Conservation (phyloP, 805 yeast species). For the Saturnispora zaruensis region DNA sequence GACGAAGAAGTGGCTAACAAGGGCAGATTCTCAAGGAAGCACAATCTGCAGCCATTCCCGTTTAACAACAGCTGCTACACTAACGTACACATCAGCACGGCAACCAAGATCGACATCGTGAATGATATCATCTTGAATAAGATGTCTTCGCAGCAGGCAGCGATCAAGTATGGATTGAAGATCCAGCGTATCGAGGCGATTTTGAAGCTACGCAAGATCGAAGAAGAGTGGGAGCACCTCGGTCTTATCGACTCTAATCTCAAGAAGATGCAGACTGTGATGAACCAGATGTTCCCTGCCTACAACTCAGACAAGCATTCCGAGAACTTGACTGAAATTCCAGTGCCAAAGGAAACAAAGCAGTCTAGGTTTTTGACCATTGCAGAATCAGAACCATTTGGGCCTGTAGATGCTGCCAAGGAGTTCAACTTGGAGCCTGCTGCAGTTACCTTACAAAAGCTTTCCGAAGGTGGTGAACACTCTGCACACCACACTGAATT, state of each 20-base stretch:
- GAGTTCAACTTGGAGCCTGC: slow-evolving; percentile 85
- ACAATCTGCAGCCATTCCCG: slow-evolving; percentile 71
- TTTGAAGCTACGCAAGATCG: slow-evolving; percentile 55
- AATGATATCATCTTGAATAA: slow-evolving; percentile 41
- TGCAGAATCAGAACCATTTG: slow-evolving; percentile 92
- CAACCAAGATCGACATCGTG: slow-evolving; percentile 52
- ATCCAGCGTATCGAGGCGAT: slow-evolving; percentile 88
- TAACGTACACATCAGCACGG: slow-evolving; percentile 48
- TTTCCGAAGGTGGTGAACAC: slow-evolving; percentile 52
- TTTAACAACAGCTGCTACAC: slow-evolving; percentile 62
- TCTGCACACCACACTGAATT: slow-evolving; percentile 29
- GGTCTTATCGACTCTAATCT: slow-evolving; percentile 51
- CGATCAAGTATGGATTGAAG: slow-evolving; percentile 70
- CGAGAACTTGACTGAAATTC: slow-evolving; percentile 90
- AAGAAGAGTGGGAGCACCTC: slow-evolving; percentile 48
- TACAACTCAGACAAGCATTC: slow-evolving; percentile 40
- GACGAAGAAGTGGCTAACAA: slow-evolving; percentile 12
- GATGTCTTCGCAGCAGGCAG: slow-evolving; percentile 59
- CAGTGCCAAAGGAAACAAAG: slow-evolving; percentile 74
- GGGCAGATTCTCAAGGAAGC: slow-evolving; percentile 16
- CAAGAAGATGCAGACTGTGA: slow-evolving; percentile 45
- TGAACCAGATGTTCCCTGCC: slow-evolving; percentile 79
- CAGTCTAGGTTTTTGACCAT: slow-evolving; percentile 78
- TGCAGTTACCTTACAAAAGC: slow-evolving; percentile 58
- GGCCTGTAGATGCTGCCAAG: slow-evolving; percentile 90